These are phyloP conservation scores for Penicillium atrosanguineum DNA, from an alignment of 495 filamentous ascomycete species.

Conservation along the genomic window DNA sequence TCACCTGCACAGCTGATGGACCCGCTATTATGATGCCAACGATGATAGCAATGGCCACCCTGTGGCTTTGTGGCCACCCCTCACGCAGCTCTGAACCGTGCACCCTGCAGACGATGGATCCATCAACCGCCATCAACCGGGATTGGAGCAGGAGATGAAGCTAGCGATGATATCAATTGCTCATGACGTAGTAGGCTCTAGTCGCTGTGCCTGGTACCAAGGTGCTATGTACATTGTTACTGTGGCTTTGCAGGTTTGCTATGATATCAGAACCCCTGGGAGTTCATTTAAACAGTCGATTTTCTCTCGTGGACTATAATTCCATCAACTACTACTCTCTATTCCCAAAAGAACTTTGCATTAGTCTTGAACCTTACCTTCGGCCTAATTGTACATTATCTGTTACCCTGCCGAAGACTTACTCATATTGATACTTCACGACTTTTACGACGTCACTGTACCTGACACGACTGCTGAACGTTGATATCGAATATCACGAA, in stretches of 20 bases:
- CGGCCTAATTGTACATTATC: slow-evolving; percentile 3
- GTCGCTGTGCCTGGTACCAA: slow-evolving; percentile 8
- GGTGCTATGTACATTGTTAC: not conserved
- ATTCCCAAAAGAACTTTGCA: slow-evolving; percentile 1
- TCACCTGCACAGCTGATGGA: slow-evolving; percentile 7
- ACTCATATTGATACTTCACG: not conserved
- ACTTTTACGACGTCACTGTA: slow-evolving; percentile 8
- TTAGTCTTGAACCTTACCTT: slow-evolving; percentile 8
- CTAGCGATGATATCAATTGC: slow-evolving; percentile 23
- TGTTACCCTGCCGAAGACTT: not conserved
- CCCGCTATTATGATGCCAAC: slow-evolving; percentile 21
- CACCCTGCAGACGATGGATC: slow-evolving; percentile 18
- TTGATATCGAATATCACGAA: not conserved
- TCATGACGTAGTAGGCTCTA: slow-evolving; percentile 22
- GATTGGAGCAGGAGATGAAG: slow-evolving; percentile 2
- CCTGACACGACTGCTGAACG: not conserved
- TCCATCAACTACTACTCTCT: not conserved
- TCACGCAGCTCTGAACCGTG: slow-evolving; percentile 14
- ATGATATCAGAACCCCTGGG: slow-evolving; percentile 18
- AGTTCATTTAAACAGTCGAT: slow-evolving; percentile 2
- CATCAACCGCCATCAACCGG: slow-evolving; percentile 1
- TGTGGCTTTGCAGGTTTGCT: not conserved
- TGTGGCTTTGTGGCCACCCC: slow-evolving; percentile 11
- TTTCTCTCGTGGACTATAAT: not conserved
- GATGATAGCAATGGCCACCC: slow-evolving; percentile 6